These are phyloP conservation scores for Blyttiomyces sp. DNA, from an alignment of 371 early-diverging fungal genomes.

Conservation along the genomic window DNA sequence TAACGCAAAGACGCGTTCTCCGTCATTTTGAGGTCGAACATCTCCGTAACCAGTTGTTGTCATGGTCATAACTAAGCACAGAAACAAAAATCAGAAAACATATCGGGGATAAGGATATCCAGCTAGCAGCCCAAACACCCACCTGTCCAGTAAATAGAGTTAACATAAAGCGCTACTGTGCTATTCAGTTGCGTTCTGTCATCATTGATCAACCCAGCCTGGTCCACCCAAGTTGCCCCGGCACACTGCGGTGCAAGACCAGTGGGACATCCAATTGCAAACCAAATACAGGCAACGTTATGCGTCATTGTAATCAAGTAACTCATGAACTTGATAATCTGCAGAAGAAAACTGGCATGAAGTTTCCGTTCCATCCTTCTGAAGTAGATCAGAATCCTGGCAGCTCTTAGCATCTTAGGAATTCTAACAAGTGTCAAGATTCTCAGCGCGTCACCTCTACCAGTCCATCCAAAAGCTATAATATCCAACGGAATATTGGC, in stretches of 20 bases:
- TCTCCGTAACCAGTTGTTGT: slow-evolving; percentile 51
- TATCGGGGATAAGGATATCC: slow-evolving; percentile 33
- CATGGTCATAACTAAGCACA: slow-evolving; percentile 39
- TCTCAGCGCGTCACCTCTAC: slow-evolving; percentile 11
- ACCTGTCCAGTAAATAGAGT: neutral
- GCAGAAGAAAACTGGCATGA: slow-evolving; percentile 36
- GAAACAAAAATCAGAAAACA: slow-evolving; percentile 8
- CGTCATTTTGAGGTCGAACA: slow-evolving; percentile 38
- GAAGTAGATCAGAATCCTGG: slow-evolving; percentile 34
- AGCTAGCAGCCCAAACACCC: neutral
- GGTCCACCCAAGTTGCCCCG: neutral
- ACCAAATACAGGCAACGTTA: slow-evolving; percentile 43
- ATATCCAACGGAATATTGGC: slow-evolving; percentile 43
- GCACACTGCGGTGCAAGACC: neutral
- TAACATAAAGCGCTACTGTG: neutral
- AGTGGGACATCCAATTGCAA: slow-evolving; percentile 35
- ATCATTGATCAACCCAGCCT: neutral
- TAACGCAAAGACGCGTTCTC: slow-evolving; percentile 39
- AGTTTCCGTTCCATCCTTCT: slow-evolving; percentile 38
- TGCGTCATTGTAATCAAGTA: slow-evolving; percentile 38
- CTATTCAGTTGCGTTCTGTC: neutral
- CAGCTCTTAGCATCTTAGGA: slow-evolving; percentile 37
- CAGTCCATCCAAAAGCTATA: slow-evolving; percentile 34
- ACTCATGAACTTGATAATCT: slow-evolving; percentile 42
- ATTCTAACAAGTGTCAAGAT: slow-evolving; percentile 33